These are phyloP conservation scores for Cladosporium sphaerospermum DNA, from an alignment of 2,329 filamentous ascomycete genomes.

Conservation along the genomic window DNA sequence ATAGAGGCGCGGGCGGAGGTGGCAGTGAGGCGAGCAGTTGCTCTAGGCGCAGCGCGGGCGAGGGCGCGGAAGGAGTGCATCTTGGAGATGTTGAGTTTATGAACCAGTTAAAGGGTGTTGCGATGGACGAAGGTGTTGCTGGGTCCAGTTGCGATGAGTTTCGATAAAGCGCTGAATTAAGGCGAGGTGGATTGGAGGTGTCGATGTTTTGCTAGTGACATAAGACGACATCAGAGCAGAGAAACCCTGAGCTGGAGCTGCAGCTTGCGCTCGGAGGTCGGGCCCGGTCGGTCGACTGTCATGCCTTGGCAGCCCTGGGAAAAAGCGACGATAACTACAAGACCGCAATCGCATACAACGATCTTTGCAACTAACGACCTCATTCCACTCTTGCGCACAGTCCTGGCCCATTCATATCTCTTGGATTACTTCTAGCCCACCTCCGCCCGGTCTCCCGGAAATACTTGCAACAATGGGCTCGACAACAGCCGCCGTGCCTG, in stretches of 20 bases:
- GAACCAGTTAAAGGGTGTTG: not conserved
- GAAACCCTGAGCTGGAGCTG: conserved; percentile 1
- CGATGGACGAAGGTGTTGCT: not conserved
- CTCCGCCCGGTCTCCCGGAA: no score
- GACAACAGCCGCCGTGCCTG: conserved; percentile 16
- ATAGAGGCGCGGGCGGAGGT: conserved; percentile 32
- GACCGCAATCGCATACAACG: not conserved
- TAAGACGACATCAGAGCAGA: not conserved
- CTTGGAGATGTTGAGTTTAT: conserved; percentile 6
- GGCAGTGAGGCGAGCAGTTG: conserved; percentile 35
- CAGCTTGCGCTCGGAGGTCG: not conserved
- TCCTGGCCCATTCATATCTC: not conserved
- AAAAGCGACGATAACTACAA: no score
- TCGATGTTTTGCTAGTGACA: conserved; percentile 9
- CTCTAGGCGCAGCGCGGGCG: conserved; percentile 40
- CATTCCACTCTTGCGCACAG: no score
- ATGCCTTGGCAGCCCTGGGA: no score
- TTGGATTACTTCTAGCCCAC: not conserved
- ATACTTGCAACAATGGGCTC: conserved; percentile 12
- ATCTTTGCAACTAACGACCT: no score
- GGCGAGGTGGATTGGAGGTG: not conserved
- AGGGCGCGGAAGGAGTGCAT: conserved; percentile 43
- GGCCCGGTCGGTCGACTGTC: no score
- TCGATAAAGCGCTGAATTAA: conserved; percentile 4
- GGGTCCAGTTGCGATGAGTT: not conserved